These are phyloP conservation scores for Oryza australiensis DNA, from an alignment of 176 grass and related monocot species.

Conservation along the genomic window DNA sequence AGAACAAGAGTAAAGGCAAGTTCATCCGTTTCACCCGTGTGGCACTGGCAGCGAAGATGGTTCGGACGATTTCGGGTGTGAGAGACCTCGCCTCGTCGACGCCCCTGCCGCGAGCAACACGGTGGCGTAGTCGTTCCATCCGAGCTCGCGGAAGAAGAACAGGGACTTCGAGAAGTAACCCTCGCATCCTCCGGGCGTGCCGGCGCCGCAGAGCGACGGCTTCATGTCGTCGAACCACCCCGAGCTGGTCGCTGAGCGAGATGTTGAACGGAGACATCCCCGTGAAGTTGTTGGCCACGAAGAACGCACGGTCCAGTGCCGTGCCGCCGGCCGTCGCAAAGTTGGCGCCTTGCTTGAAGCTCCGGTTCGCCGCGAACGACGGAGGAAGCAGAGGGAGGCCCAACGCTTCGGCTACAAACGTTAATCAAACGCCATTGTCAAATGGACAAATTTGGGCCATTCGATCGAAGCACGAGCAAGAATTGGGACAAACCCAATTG, in stretches of 20 bases:
- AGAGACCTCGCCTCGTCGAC: constrained; percentile 2
- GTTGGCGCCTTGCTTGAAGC: constrained; percentile 56
- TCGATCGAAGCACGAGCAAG: too few relatives aligned
- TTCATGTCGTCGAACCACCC: constrained; percentile 57
- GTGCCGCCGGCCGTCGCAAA: constrained; percentile 54
- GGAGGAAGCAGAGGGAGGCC: constrained; percentile 57
- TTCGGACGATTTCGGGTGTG: constrained; percentile 30
- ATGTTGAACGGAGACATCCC: constrained; percentile 14
- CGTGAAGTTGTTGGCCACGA: neutral
- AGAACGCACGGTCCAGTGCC: constrained; percentile 12
- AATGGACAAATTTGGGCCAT: too few relatives aligned
- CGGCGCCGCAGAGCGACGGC: constrained; percentile 32
- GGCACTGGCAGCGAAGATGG: constrained; percentile 14
- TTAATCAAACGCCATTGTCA: neutral
- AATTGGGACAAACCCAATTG: neutral
- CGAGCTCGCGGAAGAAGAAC: constrained; percentile 64
- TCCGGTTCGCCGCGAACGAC: constrained; percentile 30
- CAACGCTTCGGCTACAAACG: constrained; percentile 44
- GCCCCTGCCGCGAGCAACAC: constrained; percentile 30
- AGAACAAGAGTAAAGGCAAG: too few relatives aligned
- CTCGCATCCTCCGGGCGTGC: constrained; percentile 43
- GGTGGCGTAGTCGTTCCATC: constrained; percentile 55
- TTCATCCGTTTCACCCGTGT: too few relatives aligned
- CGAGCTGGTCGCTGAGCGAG: constrained; percentile 43
- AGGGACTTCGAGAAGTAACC: constrained; percentile 33